Percentiles rank a stretch among this genome's conserved stretches.
Evolutionary conservation across 2,329 filamentous ascomycete species (phyloP).

Genomic region (Monosporascus ibericus): DNA sequence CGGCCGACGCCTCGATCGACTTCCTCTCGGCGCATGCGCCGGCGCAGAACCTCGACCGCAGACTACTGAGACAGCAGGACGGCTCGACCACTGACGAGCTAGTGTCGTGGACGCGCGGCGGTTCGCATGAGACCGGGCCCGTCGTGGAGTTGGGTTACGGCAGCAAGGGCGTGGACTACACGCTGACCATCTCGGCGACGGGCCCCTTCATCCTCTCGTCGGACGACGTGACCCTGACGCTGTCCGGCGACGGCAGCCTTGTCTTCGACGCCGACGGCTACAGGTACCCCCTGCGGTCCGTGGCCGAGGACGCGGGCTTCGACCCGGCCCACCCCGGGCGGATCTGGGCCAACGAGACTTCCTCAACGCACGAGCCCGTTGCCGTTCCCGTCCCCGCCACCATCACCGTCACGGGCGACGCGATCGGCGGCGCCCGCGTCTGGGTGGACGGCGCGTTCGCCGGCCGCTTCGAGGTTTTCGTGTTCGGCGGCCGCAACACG

Average conservation of each 20-base stretch:
- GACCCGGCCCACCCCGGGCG: conserved; percentile 42
- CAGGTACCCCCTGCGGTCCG: conserved; percentile 42
- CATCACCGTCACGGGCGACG: conserved; percentile 38
- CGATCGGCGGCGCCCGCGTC: conserved; percentile 39
- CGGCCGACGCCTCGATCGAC: conserved; percentile 28
- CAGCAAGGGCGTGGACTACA: conserved; percentile 41
- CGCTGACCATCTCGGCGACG: conserved; percentile 29
- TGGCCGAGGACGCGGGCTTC: conserved; percentile 35
- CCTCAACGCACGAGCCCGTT: conserved; percentile 37
- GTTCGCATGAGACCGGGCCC: conserved; percentile 4
- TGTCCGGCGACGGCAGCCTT: conserved; percentile 30
- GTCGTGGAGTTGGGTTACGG: conserved; percentile 23
- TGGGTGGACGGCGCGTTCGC: conserved; percentile 40
- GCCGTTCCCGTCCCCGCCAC: conserved; percentile 25
- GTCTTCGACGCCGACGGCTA: conserved; percentile 37
- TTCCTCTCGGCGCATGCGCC: conserved; percentile 32
- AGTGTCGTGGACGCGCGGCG: conserved; percentile 25
- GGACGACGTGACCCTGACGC: conserved; percentile 33
- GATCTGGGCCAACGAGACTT: conserved; percentile 44
- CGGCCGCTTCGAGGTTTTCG: conserved; percentile 48
- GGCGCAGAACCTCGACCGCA: conserved; percentile 38
- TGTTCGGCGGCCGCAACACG: conserved; percentile 46
- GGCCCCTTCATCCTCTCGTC: conserved; percentile 39
- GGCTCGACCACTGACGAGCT: conserved; percentile 12
- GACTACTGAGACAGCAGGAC: conserved; percentile 11